A percentile compares a stretch with the other conserved stretches of the same genome.
Conservation (phyloP, 2,329 filamentous ascomycete genomes). For the Ascochyta rabiei region DNA sequence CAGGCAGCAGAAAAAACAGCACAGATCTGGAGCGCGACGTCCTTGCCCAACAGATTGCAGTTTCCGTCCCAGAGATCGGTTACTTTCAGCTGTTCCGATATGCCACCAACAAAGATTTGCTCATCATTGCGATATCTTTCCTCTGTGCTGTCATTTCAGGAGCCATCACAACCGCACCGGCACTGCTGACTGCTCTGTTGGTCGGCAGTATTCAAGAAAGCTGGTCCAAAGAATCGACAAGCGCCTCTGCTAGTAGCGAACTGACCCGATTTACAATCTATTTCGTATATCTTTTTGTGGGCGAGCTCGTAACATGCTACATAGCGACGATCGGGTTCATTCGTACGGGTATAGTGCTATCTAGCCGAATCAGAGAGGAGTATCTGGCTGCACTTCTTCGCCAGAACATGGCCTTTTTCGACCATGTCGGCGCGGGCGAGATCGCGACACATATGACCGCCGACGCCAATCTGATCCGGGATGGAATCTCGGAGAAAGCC, state of each 20-base stretch:
- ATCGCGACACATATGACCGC: no score
- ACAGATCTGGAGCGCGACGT: not conserved
- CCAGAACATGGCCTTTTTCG: conserved; percentile 63
- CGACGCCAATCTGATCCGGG: no score
- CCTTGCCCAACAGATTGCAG: not conserved
- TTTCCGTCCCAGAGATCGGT: not conserved
- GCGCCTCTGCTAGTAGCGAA: not conserved
- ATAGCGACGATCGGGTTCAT: conserved; percentile 84
- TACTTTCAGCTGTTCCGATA: not conserved
- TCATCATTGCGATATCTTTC: not conserved
- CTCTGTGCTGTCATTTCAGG: not conserved
- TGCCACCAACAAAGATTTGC: not conserved
- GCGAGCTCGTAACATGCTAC: conserved; percentile 66
- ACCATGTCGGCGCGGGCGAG: conserved; percentile 48
- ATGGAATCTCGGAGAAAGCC: no score
- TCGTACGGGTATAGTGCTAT: conserved; percentile 56
- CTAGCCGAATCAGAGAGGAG: conserved; percentile 41
- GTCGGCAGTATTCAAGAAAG: not conserved
- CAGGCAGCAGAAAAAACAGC: not conserved
- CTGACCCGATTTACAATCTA: conserved; percentile 23
- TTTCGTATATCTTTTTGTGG: conserved; percentile 30
- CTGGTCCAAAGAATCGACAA: not conserved
- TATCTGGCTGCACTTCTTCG: conserved; percentile 66
- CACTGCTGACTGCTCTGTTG: not conserved
- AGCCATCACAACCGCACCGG: not conserved